Percentiles rank a stretch among this genome's conserved stretches.
phyloP scores from a whole-genome alignment of 148 eudicot species.

The Chenopodium suecicum region DNA sequence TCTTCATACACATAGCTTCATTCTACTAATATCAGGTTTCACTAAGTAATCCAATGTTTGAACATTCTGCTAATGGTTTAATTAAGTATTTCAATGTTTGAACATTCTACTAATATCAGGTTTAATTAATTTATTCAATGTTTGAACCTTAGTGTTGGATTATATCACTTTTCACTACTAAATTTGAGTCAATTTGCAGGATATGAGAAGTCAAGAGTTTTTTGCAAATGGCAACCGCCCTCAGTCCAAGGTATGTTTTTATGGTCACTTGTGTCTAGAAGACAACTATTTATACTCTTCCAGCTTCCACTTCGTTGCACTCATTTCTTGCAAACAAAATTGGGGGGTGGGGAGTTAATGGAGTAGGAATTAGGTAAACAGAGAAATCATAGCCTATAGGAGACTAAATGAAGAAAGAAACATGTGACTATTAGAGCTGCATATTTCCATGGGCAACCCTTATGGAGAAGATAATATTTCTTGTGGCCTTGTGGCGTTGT shows the following conservation, averaged over 20 bases:
- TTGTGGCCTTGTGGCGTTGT: background rate
- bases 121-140: too few relatives aligned
- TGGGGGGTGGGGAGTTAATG: background rate
- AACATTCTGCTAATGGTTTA: background rate
- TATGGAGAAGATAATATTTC: background rate
- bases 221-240: conserved; percentile 42
- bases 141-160: background rate
- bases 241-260: conserved; percentile 49
- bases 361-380: background rate
- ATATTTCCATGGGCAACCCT: background rate
- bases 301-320: too few relatives aligned
- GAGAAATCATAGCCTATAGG: background rate
- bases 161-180: background rate
- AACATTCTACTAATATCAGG: background rate
- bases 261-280: background rate
- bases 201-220: conserved; percentile 48
- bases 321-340: background rate
- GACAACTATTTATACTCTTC: too few relatives aligned
- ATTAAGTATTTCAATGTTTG: background rate
- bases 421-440: background rate
- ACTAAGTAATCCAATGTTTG: background rate
- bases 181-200: conserved; percentile 43
- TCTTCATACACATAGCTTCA: background rate
- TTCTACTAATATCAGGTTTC: background rate
- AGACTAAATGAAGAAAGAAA: background rate